These are phyloP conservation scores for Stellera chamaejasme DNA, from an alignment of 345 rosid species.

Conservation along the genomic window DNA sequence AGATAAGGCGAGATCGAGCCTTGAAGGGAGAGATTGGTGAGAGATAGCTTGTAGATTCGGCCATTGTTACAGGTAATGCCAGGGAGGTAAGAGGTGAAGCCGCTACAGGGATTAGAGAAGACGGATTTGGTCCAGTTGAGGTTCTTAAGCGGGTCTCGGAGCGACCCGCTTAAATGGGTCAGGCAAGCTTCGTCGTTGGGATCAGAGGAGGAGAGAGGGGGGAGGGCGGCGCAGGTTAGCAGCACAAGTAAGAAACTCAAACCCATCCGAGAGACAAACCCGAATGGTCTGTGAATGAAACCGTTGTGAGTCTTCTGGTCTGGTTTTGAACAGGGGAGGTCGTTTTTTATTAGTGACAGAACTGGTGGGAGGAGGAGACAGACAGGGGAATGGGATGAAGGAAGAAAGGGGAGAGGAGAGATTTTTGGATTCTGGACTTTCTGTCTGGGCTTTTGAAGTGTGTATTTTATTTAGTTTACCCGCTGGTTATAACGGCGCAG, in stretches of 20 bases:
- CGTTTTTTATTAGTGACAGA: too few relatives aligned
- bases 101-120: constrained; percentile 62
- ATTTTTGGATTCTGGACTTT: too few relatives aligned
- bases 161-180: constrained; percentile 35
- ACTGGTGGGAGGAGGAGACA: too few relatives aligned
- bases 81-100: constrained; percentile 57
- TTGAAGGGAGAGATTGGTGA: constrained; percentile 56
- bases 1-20: constrained; percentile 77
- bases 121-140: constrained; percentile 82
- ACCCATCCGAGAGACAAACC: constrained; percentile 4
- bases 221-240: constrained; percentile 20
- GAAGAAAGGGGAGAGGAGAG: too few relatives aligned
- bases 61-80: constrained; percentile 94
- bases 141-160: constrained; percentile 59
- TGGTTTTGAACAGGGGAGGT: too few relatives aligned
- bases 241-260: constrained; percentile 22
- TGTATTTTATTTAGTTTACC: too few relatives aligned
- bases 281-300: background rate
- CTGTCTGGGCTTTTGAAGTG: too few relatives aligned
- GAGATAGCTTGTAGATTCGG: constrained; percentile 86
- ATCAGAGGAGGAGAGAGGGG: constrained; percentile 32
- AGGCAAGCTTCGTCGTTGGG: constrained; percentile 68
- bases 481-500: too few relatives aligned
- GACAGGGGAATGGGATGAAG: too few relatives aligned
- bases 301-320: too few relatives aligned